Conservation (phyloP, 345 rosid species). For the Carallia pectinifolia region DNA sequence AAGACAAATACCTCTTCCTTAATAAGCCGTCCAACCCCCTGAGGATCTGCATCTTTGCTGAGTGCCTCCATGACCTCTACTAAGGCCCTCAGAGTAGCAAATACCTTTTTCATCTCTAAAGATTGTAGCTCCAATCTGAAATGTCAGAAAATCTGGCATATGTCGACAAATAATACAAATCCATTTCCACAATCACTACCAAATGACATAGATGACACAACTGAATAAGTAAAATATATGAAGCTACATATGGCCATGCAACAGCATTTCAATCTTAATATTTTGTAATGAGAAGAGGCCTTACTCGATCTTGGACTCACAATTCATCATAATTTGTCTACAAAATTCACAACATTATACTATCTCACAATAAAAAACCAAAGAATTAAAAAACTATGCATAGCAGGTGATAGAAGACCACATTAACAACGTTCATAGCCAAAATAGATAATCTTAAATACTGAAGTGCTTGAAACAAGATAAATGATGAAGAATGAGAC, state of each 20-base stretch:
- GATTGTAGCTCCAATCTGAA: constrained; percentile 39
- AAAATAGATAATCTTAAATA: too few species aligned
- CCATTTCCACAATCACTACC: background rate
- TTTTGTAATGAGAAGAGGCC: too few species aligned
- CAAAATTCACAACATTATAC: too few species aligned
- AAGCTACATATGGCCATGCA: background rate
- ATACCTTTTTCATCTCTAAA: constrained; percentile 72
- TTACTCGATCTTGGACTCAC: too few species aligned
- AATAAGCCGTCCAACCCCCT: constrained; percentile 79
- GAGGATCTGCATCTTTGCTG: constrained; percentile 82
- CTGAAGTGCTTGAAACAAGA: too few species aligned
- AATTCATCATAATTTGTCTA: too few species aligned
- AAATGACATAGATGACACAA: too few species aligned
- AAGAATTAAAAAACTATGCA: too few species aligned
- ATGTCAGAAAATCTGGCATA: constrained; percentile 1
- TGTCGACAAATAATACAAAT: background rate
- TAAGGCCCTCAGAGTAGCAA: constrained; percentile 82
- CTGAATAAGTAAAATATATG: background rate
- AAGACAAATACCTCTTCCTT: constrained; percentile 68
- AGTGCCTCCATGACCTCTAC: constrained; percentile 88
- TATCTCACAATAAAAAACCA: too few species aligned
- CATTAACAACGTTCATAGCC: too few species aligned
- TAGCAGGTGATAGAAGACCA: too few species aligned
- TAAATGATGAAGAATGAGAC: too few species aligned
- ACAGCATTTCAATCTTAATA: background rate